Percentiles rank a stretch among this genome's conserved stretches.
Conservation (phyloP, 805 yeast species). For the Kuraishia cidri region DNA sequence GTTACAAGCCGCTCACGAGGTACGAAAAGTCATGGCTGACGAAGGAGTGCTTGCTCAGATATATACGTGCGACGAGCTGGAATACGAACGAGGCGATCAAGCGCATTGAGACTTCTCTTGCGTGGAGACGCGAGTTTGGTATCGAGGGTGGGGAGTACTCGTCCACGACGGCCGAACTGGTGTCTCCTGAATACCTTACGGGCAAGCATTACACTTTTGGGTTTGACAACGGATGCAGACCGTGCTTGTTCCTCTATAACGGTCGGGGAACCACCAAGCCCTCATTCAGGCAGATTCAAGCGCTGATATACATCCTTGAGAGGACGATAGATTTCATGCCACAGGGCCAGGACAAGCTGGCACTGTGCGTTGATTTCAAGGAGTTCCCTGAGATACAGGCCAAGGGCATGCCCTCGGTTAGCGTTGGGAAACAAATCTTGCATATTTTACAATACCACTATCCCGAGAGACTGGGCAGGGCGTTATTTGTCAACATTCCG, state of each 20-base stretch:
- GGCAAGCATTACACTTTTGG: conserved; percentile 85
- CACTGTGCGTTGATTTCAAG: conserved; percentile 79
- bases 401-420: conserved; percentile 61
- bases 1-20: conserved; percentile 29
- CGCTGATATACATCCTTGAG: conserved; percentile 80
- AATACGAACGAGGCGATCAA: conserved; percentile 56
- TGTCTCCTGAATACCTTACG: conserved; percentile 60
- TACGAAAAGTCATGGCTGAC: conserved; percentile 89
- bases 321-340: conserved; percentile 85
- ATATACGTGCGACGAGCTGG: conserved; percentile 94
- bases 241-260: conserved; percentile 76
- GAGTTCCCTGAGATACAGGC: conserved; percentile 39
- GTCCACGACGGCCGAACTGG: conserved; percentile 37
- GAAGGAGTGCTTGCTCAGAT: conserved; percentile 82
- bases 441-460: conserved; percentile 85
- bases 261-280: conserved; percentile 88
- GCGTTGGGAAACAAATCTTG: conserved; percentile 75
- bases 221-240: conserved; percentile 73
- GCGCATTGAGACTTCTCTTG: conserved; percentile 67
- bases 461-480: conserved; percentile 85
- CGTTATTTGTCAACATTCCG: conserved; percentile 77
- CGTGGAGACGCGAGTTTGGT: conserved; percentile 95
- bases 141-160: conserved; percentile 36
- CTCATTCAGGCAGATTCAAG: conserved; percentile 77
- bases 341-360: conserved; percentile 79